Evolutionary conservation across 2,329 filamentous ascomycete species (phyloP).

Genomic region (Talaromyces sp.): DNA sequence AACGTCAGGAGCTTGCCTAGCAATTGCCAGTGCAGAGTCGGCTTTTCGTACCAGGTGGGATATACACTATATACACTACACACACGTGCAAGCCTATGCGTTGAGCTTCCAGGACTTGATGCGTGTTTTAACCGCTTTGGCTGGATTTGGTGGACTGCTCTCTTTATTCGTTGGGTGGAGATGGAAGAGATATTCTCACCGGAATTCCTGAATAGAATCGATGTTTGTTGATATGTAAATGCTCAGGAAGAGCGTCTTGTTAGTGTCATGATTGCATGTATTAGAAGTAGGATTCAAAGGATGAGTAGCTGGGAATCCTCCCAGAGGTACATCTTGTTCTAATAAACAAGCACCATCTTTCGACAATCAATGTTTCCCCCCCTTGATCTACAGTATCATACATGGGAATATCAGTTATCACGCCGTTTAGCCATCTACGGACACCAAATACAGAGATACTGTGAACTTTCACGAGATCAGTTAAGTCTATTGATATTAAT

Average conservation of each 20-base stretch:
- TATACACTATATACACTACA: neutral
- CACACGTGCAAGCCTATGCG: neutral
- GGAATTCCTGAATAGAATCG: neutral
- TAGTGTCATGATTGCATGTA: no score
- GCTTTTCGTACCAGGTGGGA: constrained; percentile 1
- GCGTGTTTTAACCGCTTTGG: constrained; percentile 1
- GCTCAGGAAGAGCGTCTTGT: no score
- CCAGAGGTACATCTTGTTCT: no score
- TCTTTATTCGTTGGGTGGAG: constrained; percentile 4
- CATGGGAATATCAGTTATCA: no score
- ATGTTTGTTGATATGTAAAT: no score
- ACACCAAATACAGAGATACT: no score
- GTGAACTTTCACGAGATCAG: neutral
- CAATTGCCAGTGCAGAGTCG: constrained; percentile 1
- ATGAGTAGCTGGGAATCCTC: no score
- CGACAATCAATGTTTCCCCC: no score
- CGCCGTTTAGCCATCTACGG: no score
- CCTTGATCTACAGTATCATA: no score
- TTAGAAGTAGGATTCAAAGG: no score
- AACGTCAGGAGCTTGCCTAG: constrained; percentile 7
- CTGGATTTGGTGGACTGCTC: constrained; percentile 9
- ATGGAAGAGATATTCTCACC: neutral
- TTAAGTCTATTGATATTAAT: neutral
- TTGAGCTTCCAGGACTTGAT: constrained; percentile 9
- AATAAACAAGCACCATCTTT: no score